Evolutionary conservation across 2,329 filamentous ascomycete species (phyloP), one percentile per base, ranked within the genome.

Genomic region (Pestalotiopsis fici): DNA sequence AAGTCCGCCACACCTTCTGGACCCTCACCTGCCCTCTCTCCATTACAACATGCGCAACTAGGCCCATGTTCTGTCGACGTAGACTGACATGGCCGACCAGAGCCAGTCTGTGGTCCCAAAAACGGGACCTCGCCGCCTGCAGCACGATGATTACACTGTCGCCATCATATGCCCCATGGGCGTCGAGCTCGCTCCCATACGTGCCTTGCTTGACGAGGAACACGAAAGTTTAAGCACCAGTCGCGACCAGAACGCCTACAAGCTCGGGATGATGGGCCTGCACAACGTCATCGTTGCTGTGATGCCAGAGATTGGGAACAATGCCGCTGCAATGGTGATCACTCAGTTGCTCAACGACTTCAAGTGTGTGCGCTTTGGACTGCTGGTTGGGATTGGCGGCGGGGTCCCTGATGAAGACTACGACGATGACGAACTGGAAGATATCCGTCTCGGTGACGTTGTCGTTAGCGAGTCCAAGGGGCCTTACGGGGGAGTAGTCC

Each of bases 141-240:
- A n/a, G n/a, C 18, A 64, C 23, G 54, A 59, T 25, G 50, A 65
- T 27, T 65, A 57, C 63, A 65, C 50, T 27, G 54, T 65, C 23
- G 63, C 63, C 18, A 65, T 65, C 54, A 57, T 65, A 23, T 65
- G 63, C 56, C 63, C 63, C 3, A 12, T 9, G 47, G 63, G 25
- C 11, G 63, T 15, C n/a, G 54, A 65, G 35, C 28, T 59, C n/a
- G n/a, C n/a, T n/a, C n/a, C 47, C 47, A 25, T 65, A 3, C 12
- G 57, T 21, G 59, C 25, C 59, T 37, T 61, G 59, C 31, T 61
- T 21, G 59, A 37, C 27, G 59, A 61, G 9, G 13, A 6, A 9
- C 59, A 61, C 59, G 28, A 61, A 28, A 37, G 39, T n/a, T 4
- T 39, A 5, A 37, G 28, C 59, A 35, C 31, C 4, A 61, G 59